Base-by-base conservation (phyloP, 148 eudicot species). In the Fallopia convolvulus region DNA sequence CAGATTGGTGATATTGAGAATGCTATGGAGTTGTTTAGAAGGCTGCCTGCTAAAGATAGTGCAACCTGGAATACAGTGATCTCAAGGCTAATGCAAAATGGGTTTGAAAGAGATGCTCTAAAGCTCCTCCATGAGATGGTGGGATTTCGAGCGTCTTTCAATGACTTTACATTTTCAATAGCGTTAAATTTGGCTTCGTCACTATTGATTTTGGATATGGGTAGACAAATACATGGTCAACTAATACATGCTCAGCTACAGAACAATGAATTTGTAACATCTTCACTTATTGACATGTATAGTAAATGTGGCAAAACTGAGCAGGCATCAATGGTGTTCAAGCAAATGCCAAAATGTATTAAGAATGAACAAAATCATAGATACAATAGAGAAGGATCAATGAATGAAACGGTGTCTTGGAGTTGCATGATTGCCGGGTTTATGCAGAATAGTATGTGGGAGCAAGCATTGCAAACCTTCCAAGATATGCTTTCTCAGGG, bases 1-100 rank as follows among this genome's bases (percentile, higher is more conserved):
- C 79, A 78, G 52, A 44, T 52, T 68, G 90, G 97, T 52, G 84
- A 90, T 46, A 39, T 81, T 77, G 85, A 83, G 78, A 84, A 60
- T 14, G 56, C 97, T 79, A 78, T 90, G 70, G 85, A 81, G 75
- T 76, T 93, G 74, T 93, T 91, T 77, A 77, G 79, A 86, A 74
- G 66, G 55, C 68, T 87, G 82, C 89, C 94, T 2, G 41, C 77
- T 30, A 91, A 87, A 80, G 91, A 88, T 78, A 80, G 75, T 80
- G 83, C 89, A 4, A 85, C 90, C 2, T 93, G 97, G 98, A 93
- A 93, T 84, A 90, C 94, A 1, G 82, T 90, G 26, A 83, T 91
- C 76, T 91, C 88, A 56, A 97, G 97, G 72, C 83, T 86, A 78
- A 39, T 89, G 79, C 84, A 82, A 76, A 88, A 85, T 56, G 93